Conservation (phyloP, 768 basidiomycete genomes). For the Trametes sanguinea region DNA sequence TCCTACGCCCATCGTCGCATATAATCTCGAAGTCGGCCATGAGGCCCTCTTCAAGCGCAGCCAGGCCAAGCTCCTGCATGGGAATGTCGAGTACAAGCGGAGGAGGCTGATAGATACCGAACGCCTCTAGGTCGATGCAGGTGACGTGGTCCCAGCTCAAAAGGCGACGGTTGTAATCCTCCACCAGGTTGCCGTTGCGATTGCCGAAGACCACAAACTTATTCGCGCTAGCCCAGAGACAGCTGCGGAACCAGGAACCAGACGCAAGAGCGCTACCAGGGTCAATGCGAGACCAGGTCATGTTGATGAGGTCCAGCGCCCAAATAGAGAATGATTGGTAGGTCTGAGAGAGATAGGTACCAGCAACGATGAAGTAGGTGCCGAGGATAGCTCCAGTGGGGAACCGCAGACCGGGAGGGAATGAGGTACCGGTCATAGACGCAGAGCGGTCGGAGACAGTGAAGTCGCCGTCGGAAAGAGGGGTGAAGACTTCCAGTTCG, state of each 20-base stretch:
- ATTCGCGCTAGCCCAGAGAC: slow-evolving; percentile 82
- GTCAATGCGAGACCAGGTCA: slow-evolving; percentile 88
- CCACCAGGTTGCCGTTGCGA: slow-evolving; percentile 80
- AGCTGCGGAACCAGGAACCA: slow-evolving; percentile 95
- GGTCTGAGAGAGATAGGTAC: slow-evolving; percentile 92
- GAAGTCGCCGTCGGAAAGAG: slow-evolving; percentile 74
- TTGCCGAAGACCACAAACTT: slow-evolving; percentile 93
- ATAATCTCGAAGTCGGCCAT: slow-evolving; percentile 92
- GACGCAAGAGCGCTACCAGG: slow-evolving; percentile 81
- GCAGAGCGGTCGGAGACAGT: slow-evolving; percentile 78
- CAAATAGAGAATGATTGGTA: slow-evolving; percentile 96
- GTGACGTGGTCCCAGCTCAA: slow-evolving; percentile 93
- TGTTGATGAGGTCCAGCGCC: slow-evolving; percentile 83
- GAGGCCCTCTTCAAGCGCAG: slow-evolving; percentile 76
- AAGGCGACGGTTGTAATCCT: slow-evolving; percentile 89
- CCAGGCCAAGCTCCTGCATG: slow-evolving; percentile 84
- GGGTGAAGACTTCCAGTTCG: slow-evolving; percentile 90
- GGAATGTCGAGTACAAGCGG: slow-evolving; percentile 60
- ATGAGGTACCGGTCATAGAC: slow-evolving; percentile 76
- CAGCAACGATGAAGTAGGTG: slow-evolving; percentile 88
- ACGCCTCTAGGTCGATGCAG: slow-evolving; percentile 88
- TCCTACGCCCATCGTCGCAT: slow-evolving; percentile 85
- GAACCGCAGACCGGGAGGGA: slow-evolving; percentile 95
- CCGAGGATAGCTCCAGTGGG: slow-evolving; percentile 93
- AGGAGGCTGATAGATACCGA: slow-evolving; percentile 93